These are phyloP conservation scores for Kwoniella pini DNA, from an alignment of 768 basidiomycete genomes.

Conservation along the genomic window DNA sequence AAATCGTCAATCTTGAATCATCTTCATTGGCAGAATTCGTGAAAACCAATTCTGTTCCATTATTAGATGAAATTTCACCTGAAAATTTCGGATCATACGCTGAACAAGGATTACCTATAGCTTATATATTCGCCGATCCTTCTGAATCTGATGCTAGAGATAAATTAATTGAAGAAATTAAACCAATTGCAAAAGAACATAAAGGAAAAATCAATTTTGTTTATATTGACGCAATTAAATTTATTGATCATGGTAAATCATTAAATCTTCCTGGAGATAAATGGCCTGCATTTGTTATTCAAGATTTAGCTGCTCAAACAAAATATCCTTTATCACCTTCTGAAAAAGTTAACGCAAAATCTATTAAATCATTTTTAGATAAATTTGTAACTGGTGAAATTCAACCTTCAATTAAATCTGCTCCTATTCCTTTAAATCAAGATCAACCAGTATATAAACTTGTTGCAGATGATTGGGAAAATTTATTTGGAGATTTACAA, in stretches of 20 bases:
- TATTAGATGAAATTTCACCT: slow-evolving; percentile 86
- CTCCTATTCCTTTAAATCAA: slow-evolving; percentile 79
- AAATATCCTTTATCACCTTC: slow-evolving; percentile 67
- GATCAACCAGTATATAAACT: slow-evolving; percentile 78
- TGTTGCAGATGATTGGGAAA: slow-evolving; percentile 86
- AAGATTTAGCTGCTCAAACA: slow-evolving; percentile 76
- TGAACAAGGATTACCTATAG: slow-evolving; percentile 76
- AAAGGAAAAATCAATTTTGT: slow-evolving; percentile 94
- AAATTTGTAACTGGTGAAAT: slow-evolving; percentile 72
- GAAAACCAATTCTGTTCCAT: slow-evolving; percentile 76
- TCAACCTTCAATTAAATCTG: slow-evolving; percentile 81
- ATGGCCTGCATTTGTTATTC: slow-evolving; percentile 94
- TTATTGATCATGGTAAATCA: slow-evolving; percentile 91
- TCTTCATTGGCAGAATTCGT: slow-evolving; percentile 76
- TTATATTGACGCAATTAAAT: slow-evolving; percentile 95
- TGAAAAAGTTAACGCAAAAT: slow-evolving; percentile 60
- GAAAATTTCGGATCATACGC: slow-evolving; percentile 92
- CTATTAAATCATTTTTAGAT: slow-evolving; percentile 64
- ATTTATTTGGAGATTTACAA: slow-evolving; percentile 74
- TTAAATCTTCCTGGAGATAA: slow-evolving; percentile 80
- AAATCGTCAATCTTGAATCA: slow-evolving; percentile 40
- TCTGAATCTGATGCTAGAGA: slow-evolving; percentile 64
- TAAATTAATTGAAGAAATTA: slow-evolving; percentile 66
- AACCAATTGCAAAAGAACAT: slow-evolving; percentile 74
- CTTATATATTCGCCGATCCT: slow-evolving; percentile 92